These are phyloP conservation scores for Sesbania bispinosa DNA, from an alignment of 306 rosid species.

Conservation along the genomic window DNA sequence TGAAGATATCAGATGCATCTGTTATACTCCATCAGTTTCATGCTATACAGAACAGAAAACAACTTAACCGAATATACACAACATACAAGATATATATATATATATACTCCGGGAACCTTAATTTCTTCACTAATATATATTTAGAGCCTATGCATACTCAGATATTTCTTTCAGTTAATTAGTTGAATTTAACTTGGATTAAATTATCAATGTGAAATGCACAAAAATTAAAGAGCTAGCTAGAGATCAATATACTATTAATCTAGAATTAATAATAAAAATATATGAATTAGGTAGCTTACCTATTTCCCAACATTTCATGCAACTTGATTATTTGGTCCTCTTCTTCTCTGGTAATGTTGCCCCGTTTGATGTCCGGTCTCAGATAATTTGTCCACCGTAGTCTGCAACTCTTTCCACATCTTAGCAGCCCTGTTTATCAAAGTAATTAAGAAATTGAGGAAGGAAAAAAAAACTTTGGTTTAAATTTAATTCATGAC, in stretches of 20 bases:
- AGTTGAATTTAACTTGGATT: too few species aligned
- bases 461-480: neutral
- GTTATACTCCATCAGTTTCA: too few species aligned
- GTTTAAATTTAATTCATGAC: too few species aligned
- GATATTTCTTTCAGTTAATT: too few species aligned
- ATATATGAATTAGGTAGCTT: neutral
- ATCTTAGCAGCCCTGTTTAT: slow-evolving; percentile 61
- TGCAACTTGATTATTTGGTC: slow-evolving; percentile 68
- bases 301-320: slow-evolving; percentile 77
- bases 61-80: neutral
- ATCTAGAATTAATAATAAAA: too few species aligned
- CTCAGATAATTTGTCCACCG: slow-evolving; percentile 79
- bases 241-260: too few species aligned
- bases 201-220: too few species aligned
- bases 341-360: slow-evolving; percentile 72
- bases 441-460: neutral
- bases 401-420: slow-evolving; percentile 93
- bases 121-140: too few species aligned
- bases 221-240: too few species aligned
- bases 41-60: neutral
- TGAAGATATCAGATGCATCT: neutral
- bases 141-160: too few species aligned
- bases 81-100: too few species aligned
- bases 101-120: too few species aligned
- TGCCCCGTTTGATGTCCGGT: slow-evolving; percentile 92